phyloP scores from a whole-genome alignment of 306 rosid genomes.

The Castanopsis chinensis region DNA sequence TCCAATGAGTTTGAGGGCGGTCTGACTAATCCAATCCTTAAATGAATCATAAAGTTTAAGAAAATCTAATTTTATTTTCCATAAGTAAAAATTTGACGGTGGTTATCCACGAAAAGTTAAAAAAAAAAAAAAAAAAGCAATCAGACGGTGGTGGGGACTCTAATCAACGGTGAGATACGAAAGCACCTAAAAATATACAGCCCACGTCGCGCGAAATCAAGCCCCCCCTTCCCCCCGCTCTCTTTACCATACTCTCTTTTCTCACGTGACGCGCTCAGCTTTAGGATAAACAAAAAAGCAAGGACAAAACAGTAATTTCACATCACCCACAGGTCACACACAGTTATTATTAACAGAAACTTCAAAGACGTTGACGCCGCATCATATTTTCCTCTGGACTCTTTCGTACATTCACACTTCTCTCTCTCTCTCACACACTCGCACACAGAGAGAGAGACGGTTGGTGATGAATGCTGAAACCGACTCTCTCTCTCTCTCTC shows the following conservation, averaged over 20 bases:
- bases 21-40: too few relatives aligned
- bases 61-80: too few relatives aligned
- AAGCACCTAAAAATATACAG: background rate
- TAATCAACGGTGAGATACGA: background rate
- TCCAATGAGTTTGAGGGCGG: too few relatives aligned
- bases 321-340: too few relatives aligned
- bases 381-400: slow-evolving; percentile 30
- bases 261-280: slow-evolving; percentile 29
- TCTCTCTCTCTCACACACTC: too few relatives aligned
- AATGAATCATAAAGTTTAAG: too few relatives aligned
- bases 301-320: slow-evolving; percentile 25
- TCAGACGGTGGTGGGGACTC: slow-evolving; percentile 1
- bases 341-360: background rate
- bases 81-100: too few relatives aligned
- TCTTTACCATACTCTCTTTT: background rate
- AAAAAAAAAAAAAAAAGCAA: background rate
- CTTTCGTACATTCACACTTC: slow-evolving; percentile 23
- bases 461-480: background rate
- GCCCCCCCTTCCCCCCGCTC: too few relatives aligned
- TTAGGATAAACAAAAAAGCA: background rate
- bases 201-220: slow-evolving; percentile 24
- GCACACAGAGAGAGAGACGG: background rate
- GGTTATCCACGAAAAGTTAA: background rate
- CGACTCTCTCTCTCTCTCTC: background rate
- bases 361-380: slow-evolving; percentile 39